phyloP scores from a whole-genome alignment of 1,139 yeast genomes.

The Yamadazyma trypodendri region DNA sequence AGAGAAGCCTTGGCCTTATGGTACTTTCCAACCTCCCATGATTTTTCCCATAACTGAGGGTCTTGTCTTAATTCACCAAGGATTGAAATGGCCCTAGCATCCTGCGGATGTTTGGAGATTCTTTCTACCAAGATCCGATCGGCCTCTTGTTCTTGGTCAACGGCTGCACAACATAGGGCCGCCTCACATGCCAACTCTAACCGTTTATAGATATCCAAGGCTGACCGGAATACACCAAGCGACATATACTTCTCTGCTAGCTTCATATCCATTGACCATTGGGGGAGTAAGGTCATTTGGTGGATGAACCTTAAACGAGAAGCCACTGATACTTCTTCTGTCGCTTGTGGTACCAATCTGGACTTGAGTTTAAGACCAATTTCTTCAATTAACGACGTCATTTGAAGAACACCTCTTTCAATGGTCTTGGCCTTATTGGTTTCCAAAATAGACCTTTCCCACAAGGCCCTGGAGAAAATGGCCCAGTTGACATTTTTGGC shows the following conservation, averaged over 20 bases:
- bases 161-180: slow-evolving; percentile 88
- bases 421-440: slow-evolving; percentile 79
- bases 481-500: slow-evolving; percentile 65
- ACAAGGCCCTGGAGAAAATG: slow-evolving; percentile 75
- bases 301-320: slow-evolving; percentile 68
- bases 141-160: slow-evolving; percentile 73
- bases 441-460: slow-evolving; percentile 88
- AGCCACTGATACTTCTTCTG: slow-evolving; percentile 31
- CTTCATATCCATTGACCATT: slow-evolving; percentile 80
- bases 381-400: slow-evolving; percentile 91
- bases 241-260: slow-evolving; percentile 89
- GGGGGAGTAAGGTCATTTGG: slow-evolving; percentile 74
- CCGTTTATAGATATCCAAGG: slow-evolving; percentile 85
- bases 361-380: slow-evolving; percentile 68
- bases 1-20: slow-evolving; percentile 85
- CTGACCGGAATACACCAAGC: slow-evolving; percentile 81
- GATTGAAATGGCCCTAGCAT: slow-evolving; percentile 82
- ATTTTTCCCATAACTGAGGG: slow-evolving; percentile 74
- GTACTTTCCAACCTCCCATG: slow-evolving; percentile 85
- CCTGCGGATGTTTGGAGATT: slow-evolving; percentile 59
- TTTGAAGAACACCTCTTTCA: slow-evolving; percentile 90
- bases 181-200: slow-evolving; percentile 76
- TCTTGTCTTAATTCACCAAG: slow-evolving; percentile 84
- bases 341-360: slow-evolving; percentile 55
- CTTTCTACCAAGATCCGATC: slow-evolving; percentile 55